Percentiles rank a stretch among this genome's conserved stretches.
Conservation (phyloP, 2,329 filamentous ascomycete genomes). For the Elsinoe arachidis region DNA sequence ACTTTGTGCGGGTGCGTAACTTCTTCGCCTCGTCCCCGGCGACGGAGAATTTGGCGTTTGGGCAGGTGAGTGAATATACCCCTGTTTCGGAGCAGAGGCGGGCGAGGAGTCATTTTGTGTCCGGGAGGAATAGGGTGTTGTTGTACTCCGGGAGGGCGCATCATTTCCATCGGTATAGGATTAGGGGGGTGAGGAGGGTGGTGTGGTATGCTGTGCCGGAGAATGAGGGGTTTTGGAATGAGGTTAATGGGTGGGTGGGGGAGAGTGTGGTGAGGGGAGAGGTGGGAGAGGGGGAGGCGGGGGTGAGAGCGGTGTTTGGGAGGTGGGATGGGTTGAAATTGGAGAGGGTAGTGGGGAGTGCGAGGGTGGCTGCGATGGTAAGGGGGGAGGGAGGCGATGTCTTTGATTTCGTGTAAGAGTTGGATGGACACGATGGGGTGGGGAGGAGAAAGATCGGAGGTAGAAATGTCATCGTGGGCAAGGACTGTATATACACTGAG, state of each 20-base stretch:
- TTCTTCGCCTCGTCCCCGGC: slow-evolving; percentile 66
- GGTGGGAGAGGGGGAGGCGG: slow-evolving; percentile 42
- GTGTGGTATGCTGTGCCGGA: slow-evolving; percentile 87
- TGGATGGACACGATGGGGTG: neutral
- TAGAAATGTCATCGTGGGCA: too few relatives aligned
- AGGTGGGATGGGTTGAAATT: slow-evolving; percentile 84
- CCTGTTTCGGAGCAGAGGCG: slow-evolving; percentile 69
- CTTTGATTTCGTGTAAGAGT: slow-evolving; percentile 74
- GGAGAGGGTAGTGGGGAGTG: slow-evolving; percentile 76
- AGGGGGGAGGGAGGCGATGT: slow-evolving; percentile 72
- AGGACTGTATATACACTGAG: neutral
- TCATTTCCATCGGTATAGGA: slow-evolving; percentile 81
- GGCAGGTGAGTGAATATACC: slow-evolving; percentile 81
- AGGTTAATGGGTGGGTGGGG: slow-evolving; percentile 60
- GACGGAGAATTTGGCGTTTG: slow-evolving; percentile 58
- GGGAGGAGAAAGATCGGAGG: too few relatives aligned
- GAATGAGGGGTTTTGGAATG: slow-evolving; percentile 72
- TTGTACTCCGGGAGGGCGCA: slow-evolving; percentile 94
- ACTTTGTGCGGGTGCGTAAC: slow-evolving; percentile 90
- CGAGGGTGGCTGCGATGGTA: slow-evolving; percentile 76
- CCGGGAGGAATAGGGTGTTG: slow-evolving; percentile 70
- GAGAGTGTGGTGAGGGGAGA: slow-evolving; percentile 48
- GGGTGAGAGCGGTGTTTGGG: slow-evolving; percentile 60
- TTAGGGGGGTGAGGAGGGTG: slow-evolving; percentile 74
- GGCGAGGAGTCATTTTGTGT: slow-evolving; percentile 78